A percentile compares a stretch with the other conserved stretches of the same genome.
Evolutionary conservation across 306 rosid species (phyloP).

Genomic region (Cyclanthera cordifolia): DNA sequence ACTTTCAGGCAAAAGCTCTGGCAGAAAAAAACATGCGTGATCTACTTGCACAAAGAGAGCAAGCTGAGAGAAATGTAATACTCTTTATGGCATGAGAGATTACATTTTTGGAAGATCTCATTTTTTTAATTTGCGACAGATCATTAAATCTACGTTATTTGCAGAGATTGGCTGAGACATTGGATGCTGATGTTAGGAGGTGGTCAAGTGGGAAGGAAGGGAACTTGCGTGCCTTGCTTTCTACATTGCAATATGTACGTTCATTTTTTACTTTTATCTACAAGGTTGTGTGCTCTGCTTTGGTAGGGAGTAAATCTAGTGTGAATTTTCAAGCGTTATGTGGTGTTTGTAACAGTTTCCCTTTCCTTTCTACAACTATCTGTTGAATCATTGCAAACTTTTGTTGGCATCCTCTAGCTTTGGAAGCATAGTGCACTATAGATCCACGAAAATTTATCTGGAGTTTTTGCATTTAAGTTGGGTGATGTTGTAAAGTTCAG

Average conservation of each 20-base stretch:
- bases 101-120: slow-evolving; percentile 9
- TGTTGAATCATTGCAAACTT: neutral
- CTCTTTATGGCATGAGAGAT: neutral
- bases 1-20: slow-evolving; percentile 73
- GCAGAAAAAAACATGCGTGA: slow-evolving; percentile 83
- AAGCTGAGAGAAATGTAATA: slow-evolving; percentile 74
- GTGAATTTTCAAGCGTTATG: neutral
- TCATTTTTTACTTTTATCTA: slow-evolving; percentile 8
- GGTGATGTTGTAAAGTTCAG: neutral
- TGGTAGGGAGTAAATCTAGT: neutral
- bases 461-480: neutral
- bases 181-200: slow-evolving; percentile 90
- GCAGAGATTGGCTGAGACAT: slow-evolving; percentile 89
- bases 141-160: slow-evolving; percentile 25
- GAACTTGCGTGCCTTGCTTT: slow-evolving; percentile 88
- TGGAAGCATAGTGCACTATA: neutral
- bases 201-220: slow-evolving; percentile 99
- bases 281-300: neutral
- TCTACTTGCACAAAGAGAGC: slow-evolving; percentile 75
- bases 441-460: neutral
- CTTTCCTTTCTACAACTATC: neutral
- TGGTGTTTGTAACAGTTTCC: neutral
- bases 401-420: neutral
- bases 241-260: slow-evolving; percentile 97
- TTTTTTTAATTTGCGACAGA: slow-evolving; percentile 19